A percentile compares a stretch with the other conserved stretches of the same genome.
Evolutionary conservation across 2,329 filamentous ascomycete genomes (phyloP).

Genomic region (Talaromyces sp.): DNA sequence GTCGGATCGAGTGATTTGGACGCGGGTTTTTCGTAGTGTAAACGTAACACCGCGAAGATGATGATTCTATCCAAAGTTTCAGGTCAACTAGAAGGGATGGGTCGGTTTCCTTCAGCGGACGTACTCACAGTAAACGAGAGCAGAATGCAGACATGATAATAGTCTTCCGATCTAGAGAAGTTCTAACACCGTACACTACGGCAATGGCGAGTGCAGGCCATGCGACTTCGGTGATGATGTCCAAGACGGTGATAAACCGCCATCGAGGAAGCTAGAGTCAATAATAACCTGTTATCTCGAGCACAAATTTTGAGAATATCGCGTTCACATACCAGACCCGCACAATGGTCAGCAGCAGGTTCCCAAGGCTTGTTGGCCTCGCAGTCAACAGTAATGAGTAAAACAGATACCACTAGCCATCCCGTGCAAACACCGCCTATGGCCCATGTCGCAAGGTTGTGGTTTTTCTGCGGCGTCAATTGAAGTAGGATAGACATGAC

Average conservation of each 20-base stretch:
- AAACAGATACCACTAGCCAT: conserved; percentile 41
- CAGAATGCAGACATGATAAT: conserved; percentile 36
- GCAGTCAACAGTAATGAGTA: conserved; percentile 45
- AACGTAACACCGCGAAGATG: conserved; percentile 37
- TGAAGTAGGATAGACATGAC: conserved; percentile 48
- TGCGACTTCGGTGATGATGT: conserved; percentile 37
- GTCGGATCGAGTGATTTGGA: conserved; percentile 37
- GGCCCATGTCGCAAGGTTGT: conserved; percentile 37
- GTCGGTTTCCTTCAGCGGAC: not conserved
- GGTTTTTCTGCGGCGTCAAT: conserved; percentile 45
- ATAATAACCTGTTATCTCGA: not conserved
- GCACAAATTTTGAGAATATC: not conserved
- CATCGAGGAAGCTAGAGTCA: conserved; percentile 31
- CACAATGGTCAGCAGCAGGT: conserved; percentile 27
- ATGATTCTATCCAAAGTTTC: conserved; percentile 32
- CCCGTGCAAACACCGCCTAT: conserved; percentile 39
- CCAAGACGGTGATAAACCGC: conserved; percentile 37
- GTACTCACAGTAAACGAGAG: conserved; percentile 39
- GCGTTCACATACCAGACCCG: conserved; percentile 26
- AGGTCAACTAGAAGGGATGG: conserved; percentile 10
- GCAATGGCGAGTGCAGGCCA: conserved; percentile 32
- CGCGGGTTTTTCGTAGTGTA: conserved; percentile 32
- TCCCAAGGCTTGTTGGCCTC: conserved; percentile 40
- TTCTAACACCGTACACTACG: conserved; percentile 35
- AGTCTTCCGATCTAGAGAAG: conserved; percentile 34